These are phyloP conservation scores for Elongisporangium anandrum DNA, from an alignment of 352 stramenopile genomes.

Conservation along the genomic window DNA sequence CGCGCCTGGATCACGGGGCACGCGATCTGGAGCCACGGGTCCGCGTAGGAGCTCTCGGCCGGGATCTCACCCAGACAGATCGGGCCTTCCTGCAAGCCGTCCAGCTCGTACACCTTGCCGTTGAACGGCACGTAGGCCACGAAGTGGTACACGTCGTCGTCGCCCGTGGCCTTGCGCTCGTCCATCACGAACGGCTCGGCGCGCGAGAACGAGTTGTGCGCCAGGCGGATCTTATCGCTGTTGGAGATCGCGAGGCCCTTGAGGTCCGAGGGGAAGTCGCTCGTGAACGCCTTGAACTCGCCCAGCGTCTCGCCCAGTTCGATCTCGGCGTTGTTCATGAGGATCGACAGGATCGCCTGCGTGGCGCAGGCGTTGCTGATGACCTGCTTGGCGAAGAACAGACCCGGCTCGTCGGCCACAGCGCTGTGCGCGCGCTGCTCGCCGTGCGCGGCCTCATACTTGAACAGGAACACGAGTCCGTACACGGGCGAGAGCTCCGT, in stretches of 20 bases:
- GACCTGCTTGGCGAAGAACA: conserved; percentile 97
- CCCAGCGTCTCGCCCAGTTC: conserved; percentile 56
- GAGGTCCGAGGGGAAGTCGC: conserved; percentile 70
- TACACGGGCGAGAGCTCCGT: conserved; percentile 72
- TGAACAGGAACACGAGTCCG: conserved; percentile 97
- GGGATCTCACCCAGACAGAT: conserved; percentile 79
- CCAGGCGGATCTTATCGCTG: conserved; percentile 77
- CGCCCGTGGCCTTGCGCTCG: conserved; percentile 59
- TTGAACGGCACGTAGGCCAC: conserved; percentile 92
- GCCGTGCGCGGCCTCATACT: conserved; percentile 77
- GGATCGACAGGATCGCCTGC: conserved; percentile 94
- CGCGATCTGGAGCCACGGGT: conserved; percentile 88
- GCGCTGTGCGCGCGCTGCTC: conserved; percentile 16
- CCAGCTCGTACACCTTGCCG: conserved; percentile 93
- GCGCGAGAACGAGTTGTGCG: conserved; percentile 81
- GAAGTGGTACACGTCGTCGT: conserved; percentile 97
- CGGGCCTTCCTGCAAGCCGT: conserved; percentile 90
- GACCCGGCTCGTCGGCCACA: conserved; percentile 32
- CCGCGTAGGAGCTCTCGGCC: conserved; percentile 12
- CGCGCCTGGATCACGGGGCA: conserved; percentile 91
- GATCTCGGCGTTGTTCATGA: conserved; percentile 88
- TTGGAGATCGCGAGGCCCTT: conserved; percentile 87
- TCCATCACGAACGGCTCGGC: conserved; percentile 81
- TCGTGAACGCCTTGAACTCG: conserved; percentile 82
- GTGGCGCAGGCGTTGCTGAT: conserved; percentile 96